Percentiles rank a stretch among this genome's conserved stretches.
Evolutionary conservation across 2,329 filamentous ascomycete genomes (phyloP).

Genomic region (Paecilomyces formosus): DNA sequence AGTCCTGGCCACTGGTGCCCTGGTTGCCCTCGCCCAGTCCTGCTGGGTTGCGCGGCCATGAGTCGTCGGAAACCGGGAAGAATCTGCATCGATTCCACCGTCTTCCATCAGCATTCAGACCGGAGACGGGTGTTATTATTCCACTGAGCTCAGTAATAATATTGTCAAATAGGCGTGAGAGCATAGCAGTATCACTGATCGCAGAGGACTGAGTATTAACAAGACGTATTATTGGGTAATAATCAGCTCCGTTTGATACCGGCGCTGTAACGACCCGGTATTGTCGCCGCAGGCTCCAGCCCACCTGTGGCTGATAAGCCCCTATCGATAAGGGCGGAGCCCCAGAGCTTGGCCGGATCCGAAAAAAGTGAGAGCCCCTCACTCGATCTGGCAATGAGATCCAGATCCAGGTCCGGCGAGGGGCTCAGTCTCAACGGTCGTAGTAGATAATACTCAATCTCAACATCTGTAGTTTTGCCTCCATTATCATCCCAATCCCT

Average conservation of each 20-base stretch:
- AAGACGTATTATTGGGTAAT: background rate
- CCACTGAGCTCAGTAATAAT: too few species aligned
- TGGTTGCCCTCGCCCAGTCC: background rate
- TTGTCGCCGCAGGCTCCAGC: background rate
- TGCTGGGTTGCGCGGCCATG: background rate
- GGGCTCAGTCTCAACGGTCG: background rate
- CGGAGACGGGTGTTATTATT: too few species aligned
- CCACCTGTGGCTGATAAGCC: background rate
- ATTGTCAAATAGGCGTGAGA: too few species aligned
- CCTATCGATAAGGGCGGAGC: constrained; percentile 20
- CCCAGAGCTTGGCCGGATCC: background rate
- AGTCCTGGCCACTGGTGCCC: constrained; percentile 4
- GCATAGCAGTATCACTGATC: too few species aligned
- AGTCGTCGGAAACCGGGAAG: background rate
- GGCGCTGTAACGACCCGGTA: background rate
- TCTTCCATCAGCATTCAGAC: background rate
- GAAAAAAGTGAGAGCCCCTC: background rate
- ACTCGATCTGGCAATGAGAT: background rate
- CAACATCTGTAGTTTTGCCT: background rate
- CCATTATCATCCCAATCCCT: background rate
- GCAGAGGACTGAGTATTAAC: too few species aligned
- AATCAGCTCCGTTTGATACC: background rate
- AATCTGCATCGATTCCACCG: constrained; percentile 4
- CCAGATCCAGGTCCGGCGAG: background rate
- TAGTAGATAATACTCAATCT: background rate